Conservation (phyloP, 345 rosid genomes). For the Lepidium didymum region DNA sequence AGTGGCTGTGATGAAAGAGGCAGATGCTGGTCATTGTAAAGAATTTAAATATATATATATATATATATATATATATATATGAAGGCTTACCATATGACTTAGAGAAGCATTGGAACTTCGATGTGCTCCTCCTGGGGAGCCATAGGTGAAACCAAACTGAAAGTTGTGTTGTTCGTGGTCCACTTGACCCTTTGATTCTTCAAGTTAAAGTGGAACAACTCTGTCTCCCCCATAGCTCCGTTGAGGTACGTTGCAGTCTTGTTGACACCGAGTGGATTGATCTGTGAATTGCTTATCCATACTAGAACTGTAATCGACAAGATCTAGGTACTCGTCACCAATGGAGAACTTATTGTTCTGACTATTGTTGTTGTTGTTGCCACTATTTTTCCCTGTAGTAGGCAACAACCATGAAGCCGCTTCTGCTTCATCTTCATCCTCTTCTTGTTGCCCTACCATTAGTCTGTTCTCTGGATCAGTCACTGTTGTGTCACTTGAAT, state of each 20-base stretch:
- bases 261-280: slow-evolving; percentile 8
- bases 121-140: slow-evolving; percentile 23
- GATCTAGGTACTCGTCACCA: slow-evolving; percentile 65
- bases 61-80: neutral
- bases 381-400: slow-evolving; percentile 32
- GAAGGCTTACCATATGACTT: slow-evolving; percentile 23
- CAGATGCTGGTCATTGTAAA: neutral
- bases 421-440: slow-evolving; percentile 69
- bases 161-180: slow-evolving; percentile 32
- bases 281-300: slow-evolving; percentile 11
- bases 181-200: slow-evolving; percentile 3
- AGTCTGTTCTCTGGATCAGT: slow-evolving; percentile 18
- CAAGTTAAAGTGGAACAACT: slow-evolving; percentile 19
- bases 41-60: neutral
- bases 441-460: slow-evolving; percentile 36
- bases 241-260: slow-evolving; percentile 15
- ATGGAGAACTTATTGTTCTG: slow-evolving; percentile 36
- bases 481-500: slow-evolving; percentile 17
- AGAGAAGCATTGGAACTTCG: slow-evolving; percentile 62
- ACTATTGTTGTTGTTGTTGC: slow-evolving; percentile 24
- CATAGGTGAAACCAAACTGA: slow-evolving; percentile 48
- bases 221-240: slow-evolving; percentile 19
- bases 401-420: slow-evolving; percentile 80
- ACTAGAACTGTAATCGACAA: slow-evolving; percentile 50
- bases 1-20: neutral